phyloP scores from a whole-genome alignment of 2,329 filamentous ascomycete species.

The Coniochaeta ligniaria region DNA sequence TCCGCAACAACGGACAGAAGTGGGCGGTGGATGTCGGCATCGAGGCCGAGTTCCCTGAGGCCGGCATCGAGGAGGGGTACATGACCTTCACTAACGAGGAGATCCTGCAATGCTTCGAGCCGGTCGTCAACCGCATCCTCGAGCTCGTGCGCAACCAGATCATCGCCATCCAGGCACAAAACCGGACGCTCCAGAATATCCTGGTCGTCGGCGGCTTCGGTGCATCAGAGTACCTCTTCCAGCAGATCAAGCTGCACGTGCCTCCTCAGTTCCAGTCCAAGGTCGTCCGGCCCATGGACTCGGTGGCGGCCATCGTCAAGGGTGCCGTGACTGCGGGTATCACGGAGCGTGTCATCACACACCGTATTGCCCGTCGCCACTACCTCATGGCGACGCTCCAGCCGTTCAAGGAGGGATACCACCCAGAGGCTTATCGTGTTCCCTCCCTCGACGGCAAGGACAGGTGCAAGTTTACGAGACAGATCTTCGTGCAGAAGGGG shows the following conservation, averaged over 20 bases:
- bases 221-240: conserved; percentile 97
- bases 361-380: conserved; percentile 92
- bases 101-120: conserved; percentile 97
- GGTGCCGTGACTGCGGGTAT: conserved; percentile 97
- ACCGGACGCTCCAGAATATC: conserved; percentile 88
- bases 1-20: conserved; percentile 98
- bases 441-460: conserved; percentile 95
- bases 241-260: conserved; percentile 98
- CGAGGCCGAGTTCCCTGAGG: conserved; percentile 95
- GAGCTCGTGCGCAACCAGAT: conserved; percentile 97
- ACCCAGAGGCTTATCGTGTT: conserved; percentile 96
- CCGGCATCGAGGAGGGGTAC: conserved; percentile 96
- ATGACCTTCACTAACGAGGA: conserved; percentile 99
- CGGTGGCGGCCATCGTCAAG: conserved; percentile 96
- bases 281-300: conserved; percentile 98
- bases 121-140: conserved; percentile 92
- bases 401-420: conserved; percentile 97
- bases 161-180: conserved; percentile 97
- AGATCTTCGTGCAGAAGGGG: conserved; percentile 98
- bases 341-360: conserved; percentile 92
- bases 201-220: conserved; percentile 96
- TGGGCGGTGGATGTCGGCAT: conserved; percentile 99
- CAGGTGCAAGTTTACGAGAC: conserved; percentile 94
- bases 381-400: conserved; percentile 99
- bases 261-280: conserved; percentile 98